A percentile compares a stretch with the other conserved stretches of the same genome.
phyloP scores from a whole-genome alignment of 1,284 basidiomycete genomes.

The Moniliophthora roreri region DNA sequence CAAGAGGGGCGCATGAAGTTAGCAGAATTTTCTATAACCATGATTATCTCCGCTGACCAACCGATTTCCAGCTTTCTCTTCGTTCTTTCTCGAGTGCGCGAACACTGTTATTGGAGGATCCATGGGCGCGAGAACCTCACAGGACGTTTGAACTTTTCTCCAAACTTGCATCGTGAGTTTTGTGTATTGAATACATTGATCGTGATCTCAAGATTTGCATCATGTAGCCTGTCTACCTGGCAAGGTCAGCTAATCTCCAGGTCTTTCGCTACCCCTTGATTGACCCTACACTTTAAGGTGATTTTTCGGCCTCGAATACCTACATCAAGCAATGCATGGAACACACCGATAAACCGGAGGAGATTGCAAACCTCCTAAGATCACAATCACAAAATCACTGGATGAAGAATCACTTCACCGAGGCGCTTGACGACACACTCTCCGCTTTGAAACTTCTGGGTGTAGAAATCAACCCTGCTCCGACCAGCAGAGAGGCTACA shows the following conservation, averaged over 20 bases:
- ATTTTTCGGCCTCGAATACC: slow-evolving; percentile 49
- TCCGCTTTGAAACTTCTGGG: slow-evolving; percentile 61
- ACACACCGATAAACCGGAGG: slow-evolving; percentile 48
- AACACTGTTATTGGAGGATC: slow-evolving; percentile 48
- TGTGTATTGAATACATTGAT: background rate
- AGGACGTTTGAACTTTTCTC: slow-evolving; percentile 53
- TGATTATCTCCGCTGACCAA: background rate
- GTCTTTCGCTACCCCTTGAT: too few species aligned
- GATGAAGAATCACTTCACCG: slow-evolving; percentile 52
- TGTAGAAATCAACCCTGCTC: slow-evolving; percentile 54
- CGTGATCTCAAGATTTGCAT: slow-evolving; percentile 5
- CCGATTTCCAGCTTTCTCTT: slow-evolving; percentile 47
- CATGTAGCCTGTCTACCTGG: slow-evolving; percentile 58
- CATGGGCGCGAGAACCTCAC: slow-evolving; percentile 49
- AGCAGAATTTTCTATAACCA: background rate
- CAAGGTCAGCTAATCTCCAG: slow-evolving; percentile 50
- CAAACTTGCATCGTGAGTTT: slow-evolving; percentile 59
- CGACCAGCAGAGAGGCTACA: slow-evolving; percentile 54
- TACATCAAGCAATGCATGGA: slow-evolving; percentile 53
- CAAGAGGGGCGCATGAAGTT: slow-evolving; percentile 72
- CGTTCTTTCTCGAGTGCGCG: slow-evolving; percentile 59
- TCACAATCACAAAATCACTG: slow-evolving; percentile 62
- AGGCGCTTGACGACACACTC: slow-evolving; percentile 59
- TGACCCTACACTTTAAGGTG: slow-evolving; percentile 45
- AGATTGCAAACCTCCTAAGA: slow-evolving; percentile 56